A percentile compares a stretch with the other conserved stretches of the same genome.
Conservation (phyloP, 1,284 basidiomycete species). For the Chiua sp. region DNA sequence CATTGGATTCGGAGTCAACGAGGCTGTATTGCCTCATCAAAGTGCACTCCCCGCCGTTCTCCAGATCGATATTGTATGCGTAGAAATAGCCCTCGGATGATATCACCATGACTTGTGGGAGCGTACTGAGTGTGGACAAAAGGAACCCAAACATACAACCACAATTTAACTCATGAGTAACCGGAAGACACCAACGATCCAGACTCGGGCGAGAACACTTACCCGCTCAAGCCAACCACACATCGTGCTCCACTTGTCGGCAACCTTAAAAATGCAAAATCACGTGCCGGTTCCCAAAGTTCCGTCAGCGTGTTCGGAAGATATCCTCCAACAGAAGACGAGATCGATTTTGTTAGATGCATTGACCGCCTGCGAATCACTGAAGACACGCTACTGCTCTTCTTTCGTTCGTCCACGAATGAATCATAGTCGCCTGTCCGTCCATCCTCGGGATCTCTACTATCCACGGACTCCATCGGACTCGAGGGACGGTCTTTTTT, state of each 20-base stretch:
- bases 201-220: constrained; percentile 37
- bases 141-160: background rate
- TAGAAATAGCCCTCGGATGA: constrained; percentile 97
- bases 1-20: constrained; percentile 37
- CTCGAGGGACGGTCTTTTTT: constrained; percentile 48
- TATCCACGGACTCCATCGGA: constrained; percentile 69
- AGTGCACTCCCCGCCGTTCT: constrained; percentile 95
- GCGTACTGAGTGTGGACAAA: constrained; percentile 59
- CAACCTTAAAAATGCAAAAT: constrained; percentile 93
- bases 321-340: constrained; percentile 87
- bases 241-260: constrained; percentile 83
- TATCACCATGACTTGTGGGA: constrained; percentile 97
- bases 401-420: constrained; percentile 74
- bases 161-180: constrained; percentile 1
- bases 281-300: constrained; percentile 96
- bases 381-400: constrained; percentile 58
- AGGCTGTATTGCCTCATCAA: constrained; percentile 93
- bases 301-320: constrained; percentile 92
- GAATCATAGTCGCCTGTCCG: constrained; percentile 75
- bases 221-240: constrained; percentile 89
- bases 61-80: constrained; percentile 94
- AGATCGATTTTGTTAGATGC: constrained; percentile 80
- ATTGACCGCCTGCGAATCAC: constrained; percentile 76
- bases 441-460: constrained; percentile 58
- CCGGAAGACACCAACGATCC: background rate